Evolutionary conservation across 2,329 filamentous ascomycete genomes (phyloP).

Genomic region (Arthroderma sp.): DNA sequence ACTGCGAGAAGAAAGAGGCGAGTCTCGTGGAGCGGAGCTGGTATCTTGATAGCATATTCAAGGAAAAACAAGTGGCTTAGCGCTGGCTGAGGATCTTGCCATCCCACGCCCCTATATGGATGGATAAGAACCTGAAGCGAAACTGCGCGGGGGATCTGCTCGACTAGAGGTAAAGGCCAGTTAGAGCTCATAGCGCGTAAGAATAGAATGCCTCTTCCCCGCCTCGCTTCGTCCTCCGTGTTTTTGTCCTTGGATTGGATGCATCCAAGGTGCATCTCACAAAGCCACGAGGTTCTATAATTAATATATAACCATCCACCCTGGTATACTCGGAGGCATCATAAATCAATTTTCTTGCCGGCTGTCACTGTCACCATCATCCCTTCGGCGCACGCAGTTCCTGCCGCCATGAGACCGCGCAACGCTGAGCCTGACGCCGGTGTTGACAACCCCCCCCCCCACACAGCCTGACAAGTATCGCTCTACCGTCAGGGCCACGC

Average conservation of each 20-base stretch:
- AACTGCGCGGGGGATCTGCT: slow-evolving; percentile 1
- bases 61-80: not conserved
- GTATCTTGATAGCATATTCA: not conserved
- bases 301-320: not conserved
- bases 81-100: too few relatives aligned
- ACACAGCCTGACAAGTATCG: not conserved
- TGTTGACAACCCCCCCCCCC: not conserved
- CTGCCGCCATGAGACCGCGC: not conserved
- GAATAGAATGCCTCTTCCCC: not conserved
- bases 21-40: not conserved
- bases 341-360: not conserved
- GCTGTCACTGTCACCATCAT: not conserved
- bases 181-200: not conserved
- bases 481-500: not conserved
- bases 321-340: not conserved
- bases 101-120: too few relatives aligned
- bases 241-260: not conserved
- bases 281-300: slow-evolving; percentile 5
- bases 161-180: not conserved
- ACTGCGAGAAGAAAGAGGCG: not conserved
- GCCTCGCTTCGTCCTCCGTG: not conserved
- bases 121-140: not conserved
- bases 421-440: not conserved
- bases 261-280: slow-evolving; percentile 1
- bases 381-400: not conserved